Conservation (phyloP, 1,284 basidiomycete genomes). For the Cryptococcus maquisensis region DNA sequence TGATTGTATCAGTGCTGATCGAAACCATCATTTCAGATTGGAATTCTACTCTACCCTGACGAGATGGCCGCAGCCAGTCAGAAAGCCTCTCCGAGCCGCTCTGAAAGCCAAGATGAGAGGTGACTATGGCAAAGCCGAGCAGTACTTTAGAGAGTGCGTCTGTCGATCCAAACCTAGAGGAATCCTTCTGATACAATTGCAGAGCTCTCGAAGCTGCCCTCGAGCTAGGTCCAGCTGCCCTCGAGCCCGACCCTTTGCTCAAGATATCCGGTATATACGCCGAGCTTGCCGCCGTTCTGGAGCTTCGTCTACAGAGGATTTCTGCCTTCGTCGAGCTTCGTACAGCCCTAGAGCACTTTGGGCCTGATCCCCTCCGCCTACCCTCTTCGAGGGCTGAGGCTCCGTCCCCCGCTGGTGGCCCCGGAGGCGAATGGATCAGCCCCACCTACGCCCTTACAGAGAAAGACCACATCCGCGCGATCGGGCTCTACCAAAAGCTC, state of each 20-base stretch:
- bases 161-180: not conserved
- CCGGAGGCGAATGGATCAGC: conserved; percentile 7
- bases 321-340: conserved; percentile 34
- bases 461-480: conserved; percentile 39
- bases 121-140: conserved; percentile 39
- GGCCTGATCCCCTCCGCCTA: conserved; percentile 22
- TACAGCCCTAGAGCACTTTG: conserved; percentile 34
- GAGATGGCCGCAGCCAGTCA: conserved; percentile 45
- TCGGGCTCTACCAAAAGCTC: conserved; percentile 39
- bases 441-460: conserved; percentile 14
- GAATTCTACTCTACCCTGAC: conserved; percentile 46
- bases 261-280: conserved; percentile 48
- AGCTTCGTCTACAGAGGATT: conserved; percentile 30
- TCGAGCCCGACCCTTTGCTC: conserved; percentile 40
- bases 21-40: conserved; percentile 21
- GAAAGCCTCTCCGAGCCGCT: conserved; percentile 41
- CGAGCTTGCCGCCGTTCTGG: conserved; percentile 38
- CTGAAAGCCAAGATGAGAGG: conserved; percentile 39
- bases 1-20: not conserved
- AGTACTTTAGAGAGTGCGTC: conserved; percentile 38
- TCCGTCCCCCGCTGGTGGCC: not conserved
- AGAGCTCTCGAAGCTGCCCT: conserved; percentile 10
- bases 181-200: not conserved
- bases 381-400: not conserved
- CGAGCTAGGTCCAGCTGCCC: conserved; percentile 9